Conservation (phyloP, 2,329 filamentous ascomycete genomes). For the Cadophora sp. region DNA sequence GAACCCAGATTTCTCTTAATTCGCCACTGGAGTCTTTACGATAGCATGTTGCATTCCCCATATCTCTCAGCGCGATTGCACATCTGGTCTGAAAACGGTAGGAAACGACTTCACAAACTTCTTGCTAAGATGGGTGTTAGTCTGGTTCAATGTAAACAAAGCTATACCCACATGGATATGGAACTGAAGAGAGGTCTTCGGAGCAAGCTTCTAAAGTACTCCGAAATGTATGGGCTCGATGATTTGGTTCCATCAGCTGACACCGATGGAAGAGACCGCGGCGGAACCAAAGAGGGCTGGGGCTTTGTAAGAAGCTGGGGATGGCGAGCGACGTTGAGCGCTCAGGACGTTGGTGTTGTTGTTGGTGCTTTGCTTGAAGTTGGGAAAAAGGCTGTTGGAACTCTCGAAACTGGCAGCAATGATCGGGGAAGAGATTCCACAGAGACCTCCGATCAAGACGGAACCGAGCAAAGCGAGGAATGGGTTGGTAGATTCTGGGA, state of each 20-base stretch:
- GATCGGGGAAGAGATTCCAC: slow-evolving; percentile 49
- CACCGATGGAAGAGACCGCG: slow-evolving; percentile 72
- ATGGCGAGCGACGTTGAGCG: slow-evolving; percentile 92
- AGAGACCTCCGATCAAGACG: slow-evolving; percentile 53
- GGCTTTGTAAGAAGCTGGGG: slow-evolving; percentile 98
- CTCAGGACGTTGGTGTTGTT: slow-evolving; percentile 92
- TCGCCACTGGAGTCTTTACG: slow-evolving; percentile 95
- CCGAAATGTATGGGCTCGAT: slow-evolving; percentile 90
- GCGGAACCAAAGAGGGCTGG: slow-evolving; percentile 87
- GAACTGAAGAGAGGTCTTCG: slow-evolving; percentile 88
- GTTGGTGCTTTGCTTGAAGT: slow-evolving; percentile 93
- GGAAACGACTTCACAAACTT: slow-evolving; percentile 89
- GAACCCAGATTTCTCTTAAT: slow-evolving; percentile 94
- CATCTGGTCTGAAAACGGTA: slow-evolving; percentile 90
- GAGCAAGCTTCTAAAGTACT: slow-evolving; percentile 87
- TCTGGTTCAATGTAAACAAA: slow-evolving; percentile 91
- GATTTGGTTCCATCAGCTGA: slow-evolving; percentile 85
- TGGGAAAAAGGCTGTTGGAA: slow-evolving; percentile 58
- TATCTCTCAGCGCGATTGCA: slow-evolving; percentile 91
- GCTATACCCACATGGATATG: slow-evolving; percentile 98
- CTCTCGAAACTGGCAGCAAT: slow-evolving; percentile 39
- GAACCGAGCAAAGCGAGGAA: slow-evolving; percentile 61
- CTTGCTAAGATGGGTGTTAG: slow-evolving; percentile 98
- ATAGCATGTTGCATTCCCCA: slow-evolving; percentile 97
- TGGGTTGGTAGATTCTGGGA: slow-evolving; percentile 74